Base-by-base conservation (phyloP, 2,329 filamentous ascomycete species). In the Fusarium piperis region DNA sequence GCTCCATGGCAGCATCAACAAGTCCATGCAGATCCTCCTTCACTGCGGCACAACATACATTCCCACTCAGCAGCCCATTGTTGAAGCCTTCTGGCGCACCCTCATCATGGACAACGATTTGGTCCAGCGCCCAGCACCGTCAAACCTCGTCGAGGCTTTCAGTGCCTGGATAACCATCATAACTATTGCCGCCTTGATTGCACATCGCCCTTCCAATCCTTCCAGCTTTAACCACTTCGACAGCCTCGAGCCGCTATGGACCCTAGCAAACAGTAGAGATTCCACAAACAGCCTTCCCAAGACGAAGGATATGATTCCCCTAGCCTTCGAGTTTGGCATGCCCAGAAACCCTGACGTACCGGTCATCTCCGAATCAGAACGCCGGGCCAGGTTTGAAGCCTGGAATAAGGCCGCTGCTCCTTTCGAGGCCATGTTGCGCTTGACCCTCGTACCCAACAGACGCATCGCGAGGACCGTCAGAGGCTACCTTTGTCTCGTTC, bases 41-140 rank as follows among this genome's bases (percentile, higher is more conserved):
- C 68, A 77, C 48, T 74, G 68, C 13, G 74, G 71, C n/a, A 18
- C 41, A 1, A 69, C 63, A 2, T 78, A 77, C 46, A 8, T 53
- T 1, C 62, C 62, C 26, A 76, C 73, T 0, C 32, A 65, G 10
- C 70, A 78, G 32, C 74, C 73, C 59, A 71, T 76, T 12, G 72
- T 76, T 28, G 75, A 78, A 23, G 74, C 73, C 23, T 75, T 78
- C 60, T 78, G 73, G 70, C 70, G 76, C 15, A 76, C 75, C 3
- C 70, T 78, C 52, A 74, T 77, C 46, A 71, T 70, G 60, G 76
- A 77, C 46, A 65, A 65, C 15, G 67, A 77, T 68, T 57, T 73
- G 57, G 15, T 59, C 6, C 55, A 64, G n/a, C 72, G 68, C 10
- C 73, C 72, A 13, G 72, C 72, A 11, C 71, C 72, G 11, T 20